Conservation (phyloP, 1,284 basidiomycete species). For the Caloboletus inedulis region DNA sequence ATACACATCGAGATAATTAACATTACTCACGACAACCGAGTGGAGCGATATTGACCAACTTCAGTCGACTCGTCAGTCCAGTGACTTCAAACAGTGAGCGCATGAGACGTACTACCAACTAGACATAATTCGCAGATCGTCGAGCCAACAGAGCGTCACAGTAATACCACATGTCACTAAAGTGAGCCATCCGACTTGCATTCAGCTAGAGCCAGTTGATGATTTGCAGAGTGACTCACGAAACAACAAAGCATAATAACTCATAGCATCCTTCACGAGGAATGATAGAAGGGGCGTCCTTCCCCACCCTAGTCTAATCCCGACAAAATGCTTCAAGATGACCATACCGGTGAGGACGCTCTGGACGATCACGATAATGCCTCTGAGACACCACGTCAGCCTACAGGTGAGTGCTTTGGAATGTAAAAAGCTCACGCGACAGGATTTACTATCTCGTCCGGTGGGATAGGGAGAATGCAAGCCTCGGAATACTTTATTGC, state of each 20-base stretch:
- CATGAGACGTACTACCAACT: neutral
- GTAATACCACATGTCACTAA: constrained; percentile 6
- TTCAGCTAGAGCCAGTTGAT: neutral
- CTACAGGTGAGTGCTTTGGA: neutral
- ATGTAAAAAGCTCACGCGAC: neutral
- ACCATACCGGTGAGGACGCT: constrained; percentile 11
- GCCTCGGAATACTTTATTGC: constrained; percentile 4
- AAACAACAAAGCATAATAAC: constrained; percentile 8
- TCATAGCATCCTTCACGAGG: constrained; percentile 17
- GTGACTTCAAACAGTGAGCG: neutral
- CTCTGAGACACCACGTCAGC: constrained; percentile 8
- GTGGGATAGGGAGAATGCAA: constrained; percentile 13
- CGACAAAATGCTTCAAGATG: constrained; percentile 5
- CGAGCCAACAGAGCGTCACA: constrained; percentile 1
- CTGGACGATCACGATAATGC: constrained; percentile 3
- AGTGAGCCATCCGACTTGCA: neutral
- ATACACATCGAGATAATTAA: neutral
- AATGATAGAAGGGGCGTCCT: constrained; percentile 19
- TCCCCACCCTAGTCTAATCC: constrained; percentile 6
- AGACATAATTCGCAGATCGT: neutral
- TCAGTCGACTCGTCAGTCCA: neutral
- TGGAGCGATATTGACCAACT: constrained; percentile 18
- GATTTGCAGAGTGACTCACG: constrained; percentile 13
- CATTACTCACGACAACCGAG: constrained; percentile 13
- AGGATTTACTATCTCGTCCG: neutral